Evolutionary conservation across 805 yeast species (phyloP), one percentile per base, ranked within the genome.

Genomic region (Nakazawaea holstii): DNA sequence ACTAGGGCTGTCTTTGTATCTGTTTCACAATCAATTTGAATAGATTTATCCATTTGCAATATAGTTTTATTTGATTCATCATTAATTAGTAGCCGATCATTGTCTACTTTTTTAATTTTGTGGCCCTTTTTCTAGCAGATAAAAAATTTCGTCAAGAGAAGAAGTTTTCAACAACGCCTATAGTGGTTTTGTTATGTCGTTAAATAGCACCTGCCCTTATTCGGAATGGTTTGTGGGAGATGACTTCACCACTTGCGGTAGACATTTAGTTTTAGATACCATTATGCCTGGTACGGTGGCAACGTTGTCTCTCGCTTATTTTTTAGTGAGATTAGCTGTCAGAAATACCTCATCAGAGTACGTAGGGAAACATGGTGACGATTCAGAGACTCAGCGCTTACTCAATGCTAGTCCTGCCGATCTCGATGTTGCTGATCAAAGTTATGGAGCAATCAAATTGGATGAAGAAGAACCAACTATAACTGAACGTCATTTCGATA

Each of bases 401-500:
- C 30, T 48, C 1, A 14, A 40, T 14, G 42, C 15, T 27, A 27
- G 20, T 13, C n/a, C 41, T 13, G 26, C 30, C 40, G 26, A 14
- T 15, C 24, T n/a, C 15, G 28, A 27, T 9, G 37, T 13, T 27
- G 28, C 39, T 14, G 52, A 36, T 9, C 41, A 46, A 26, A 41
- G 40, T 24, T 54, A 54, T 30, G 57, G 56, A 20, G 51, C 55
- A 15, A 43, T 51, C 41, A 45, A 37, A 27, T 8, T 33, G 26
- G 38, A 14, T 2, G 42, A 36, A 28, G 45, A 39, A 8, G 41
- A 42, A 20, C 44, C 43, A 33, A 30, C 67, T 17, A 54, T 79
- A 35, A 73, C 79, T 38, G 77, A 77, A 30, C 76, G 75, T 39
- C 94, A 85, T 60, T 86, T 85, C 54, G 86, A 86, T 53, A 71